These are phyloP conservation scores for Ogataea zsoltii DNA, from an alignment of 805 yeast genomes.

Conservation along the genomic window DNA sequence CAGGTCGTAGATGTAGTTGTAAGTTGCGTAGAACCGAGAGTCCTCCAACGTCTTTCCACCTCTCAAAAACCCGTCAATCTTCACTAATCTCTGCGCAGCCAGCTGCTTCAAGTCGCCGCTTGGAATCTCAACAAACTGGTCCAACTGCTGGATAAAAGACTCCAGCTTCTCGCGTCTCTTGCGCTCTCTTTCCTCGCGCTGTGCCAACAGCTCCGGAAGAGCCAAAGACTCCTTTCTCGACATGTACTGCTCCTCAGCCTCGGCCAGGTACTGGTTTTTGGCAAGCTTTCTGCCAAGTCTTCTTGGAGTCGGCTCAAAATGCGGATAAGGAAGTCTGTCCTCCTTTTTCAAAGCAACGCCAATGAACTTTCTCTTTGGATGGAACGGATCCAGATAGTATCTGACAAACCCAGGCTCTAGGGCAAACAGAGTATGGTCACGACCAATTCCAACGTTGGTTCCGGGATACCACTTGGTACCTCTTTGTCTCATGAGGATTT, in stretches of 20 bases:
- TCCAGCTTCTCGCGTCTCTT: constrained; percentile 36
- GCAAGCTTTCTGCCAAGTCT: constrained; percentile 74
- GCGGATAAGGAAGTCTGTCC: constrained; percentile 76
- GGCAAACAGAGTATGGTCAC: constrained; percentile 91
- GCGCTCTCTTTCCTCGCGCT: constrained; percentile 41
- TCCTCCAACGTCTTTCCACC: constrained; percentile 60
- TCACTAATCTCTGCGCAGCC: constrained; percentile 55
- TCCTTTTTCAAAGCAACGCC: constrained; percentile 79
- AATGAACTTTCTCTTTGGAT: constrained; percentile 85
- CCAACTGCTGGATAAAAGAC: constrained; percentile 35
- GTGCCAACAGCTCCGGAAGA: constrained; percentile 50
- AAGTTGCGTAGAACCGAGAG: constrained; percentile 60
- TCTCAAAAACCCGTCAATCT: constrained; percentile 52
- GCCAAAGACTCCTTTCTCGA: constrained; percentile 67
- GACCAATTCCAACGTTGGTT: constrained; percentile 85
- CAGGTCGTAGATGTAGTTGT: constrained; percentile 46
- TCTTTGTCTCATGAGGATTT: constrained; percentile 88
- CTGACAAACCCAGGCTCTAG: constrained; percentile 91
- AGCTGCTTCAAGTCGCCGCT: constrained; percentile 31
- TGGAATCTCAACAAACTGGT: constrained; percentile 24
- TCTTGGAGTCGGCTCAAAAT: constrained; percentile 84
- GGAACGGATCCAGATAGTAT: constrained; percentile 93
- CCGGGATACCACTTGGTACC: constrained; percentile 97
- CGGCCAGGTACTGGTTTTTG: constrained; percentile 49
- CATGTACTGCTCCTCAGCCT: constrained; percentile 59